Conservation (phyloP, 2,329 filamentous ascomycete species). For the Colletotrichum gloeosporioides region DNA sequence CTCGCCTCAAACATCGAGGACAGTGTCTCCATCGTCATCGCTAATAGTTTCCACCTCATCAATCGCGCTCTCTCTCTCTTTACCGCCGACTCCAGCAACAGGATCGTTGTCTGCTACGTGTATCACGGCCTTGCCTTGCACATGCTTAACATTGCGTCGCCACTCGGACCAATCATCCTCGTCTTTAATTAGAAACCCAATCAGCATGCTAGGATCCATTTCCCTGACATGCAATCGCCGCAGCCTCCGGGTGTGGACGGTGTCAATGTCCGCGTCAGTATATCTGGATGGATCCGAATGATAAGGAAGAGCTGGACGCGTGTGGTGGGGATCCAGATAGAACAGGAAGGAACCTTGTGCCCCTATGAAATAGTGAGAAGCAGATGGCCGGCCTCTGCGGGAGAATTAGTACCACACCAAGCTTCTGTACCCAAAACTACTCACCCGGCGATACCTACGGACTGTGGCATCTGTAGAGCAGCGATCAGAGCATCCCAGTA, state of each 20-base stretch:
- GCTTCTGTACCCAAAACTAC: conserved; percentile 26
- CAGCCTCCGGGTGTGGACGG: conserved; percentile 86
- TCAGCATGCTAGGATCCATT: conserved; percentile 98
- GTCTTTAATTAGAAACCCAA: conserved; percentile 86
- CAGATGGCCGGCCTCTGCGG: conserved; percentile 83
- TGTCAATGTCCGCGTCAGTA: conserved; percentile 74
- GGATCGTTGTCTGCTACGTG: conserved; percentile 79
- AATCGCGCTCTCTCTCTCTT: conserved; percentile 74
- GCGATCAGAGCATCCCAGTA: conserved; percentile 95
- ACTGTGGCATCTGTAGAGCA: conserved; percentile 85
- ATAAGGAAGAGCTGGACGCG: conserved; percentile 76
- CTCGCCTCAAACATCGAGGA: conserved; percentile 26
- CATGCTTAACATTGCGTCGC: conserved; percentile 76
- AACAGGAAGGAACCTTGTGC: conserved; percentile 79
- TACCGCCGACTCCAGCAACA: conserved; percentile 52
- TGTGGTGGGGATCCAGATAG: conserved; percentile 93
- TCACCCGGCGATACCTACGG: conserved; percentile 95
- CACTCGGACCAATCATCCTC: conserved; percentile 85
- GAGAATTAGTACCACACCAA: background rate
- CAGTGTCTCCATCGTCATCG: conserved; percentile 62
- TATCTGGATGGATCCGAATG: conserved; percentile 63
- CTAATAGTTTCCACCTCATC: conserved; percentile 92
- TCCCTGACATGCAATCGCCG: conserved; percentile 84
- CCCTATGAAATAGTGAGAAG: conserved; percentile 72
- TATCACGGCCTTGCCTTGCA: conserved; percentile 84